Conservation (phyloP, 257 asterid genomes). For the Rehmannia glutinosa region DNA sequence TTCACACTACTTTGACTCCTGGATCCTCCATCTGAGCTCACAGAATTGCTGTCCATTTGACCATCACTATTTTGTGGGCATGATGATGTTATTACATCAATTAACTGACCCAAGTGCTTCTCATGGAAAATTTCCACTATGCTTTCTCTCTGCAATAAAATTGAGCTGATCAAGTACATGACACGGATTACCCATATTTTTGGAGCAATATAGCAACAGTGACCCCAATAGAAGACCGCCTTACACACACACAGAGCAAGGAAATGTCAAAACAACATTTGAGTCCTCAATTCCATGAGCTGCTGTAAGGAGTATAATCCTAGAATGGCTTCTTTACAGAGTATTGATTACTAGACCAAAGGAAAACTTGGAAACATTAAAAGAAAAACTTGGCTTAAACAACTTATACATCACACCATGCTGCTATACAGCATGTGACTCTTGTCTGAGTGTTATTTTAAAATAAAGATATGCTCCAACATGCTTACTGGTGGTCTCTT, state of each 20-base stretch:
- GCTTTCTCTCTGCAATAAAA: constrained; percentile 74
- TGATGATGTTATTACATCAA: constrained; percentile 74
- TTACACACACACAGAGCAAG: not conserved
- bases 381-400: not conserved
- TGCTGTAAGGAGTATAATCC: not conserved
- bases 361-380: not conserved
- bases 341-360: not conserved
- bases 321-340: not conserved
- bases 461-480: not conserved
- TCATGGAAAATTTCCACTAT: constrained; percentile 84
- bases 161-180: constrained; percentile 16
- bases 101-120: constrained; percentile 73
- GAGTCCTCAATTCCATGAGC: not conserved
- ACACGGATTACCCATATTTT: not conserved
- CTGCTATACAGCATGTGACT: not conserved
- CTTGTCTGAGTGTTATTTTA: not conserved
- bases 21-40: constrained; percentile 40
- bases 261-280: not conserved
- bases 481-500: not conserved
- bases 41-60: constrained; percentile 32
- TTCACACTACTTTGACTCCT: constrained; percentile 47
- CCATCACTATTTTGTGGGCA: constrained; percentile 47
- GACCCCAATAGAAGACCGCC: not conserved
- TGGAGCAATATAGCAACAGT: not conserved
- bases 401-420: not conserved